phyloP scores from a whole-genome alignment of 2,329 filamentous ascomycete genomes.

The Xylariaceae sp. region DNA sequence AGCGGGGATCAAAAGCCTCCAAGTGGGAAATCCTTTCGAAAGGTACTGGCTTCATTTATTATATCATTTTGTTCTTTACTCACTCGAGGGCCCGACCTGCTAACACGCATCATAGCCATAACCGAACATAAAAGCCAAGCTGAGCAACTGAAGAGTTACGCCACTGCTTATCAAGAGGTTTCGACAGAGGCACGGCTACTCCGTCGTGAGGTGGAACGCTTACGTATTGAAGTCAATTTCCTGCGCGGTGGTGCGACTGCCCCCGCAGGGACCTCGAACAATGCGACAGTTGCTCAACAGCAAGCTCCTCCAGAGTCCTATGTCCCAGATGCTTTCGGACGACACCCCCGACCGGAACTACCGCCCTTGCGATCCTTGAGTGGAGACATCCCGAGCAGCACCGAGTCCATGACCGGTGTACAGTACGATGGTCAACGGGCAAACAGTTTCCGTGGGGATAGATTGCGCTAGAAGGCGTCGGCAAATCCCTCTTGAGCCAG shows the following conservation, averaged over 20 bases:
- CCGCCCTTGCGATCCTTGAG: constrained; percentile 52
- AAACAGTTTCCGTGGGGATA: constrained; percentile 41
- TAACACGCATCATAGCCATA: constrained; percentile 44
- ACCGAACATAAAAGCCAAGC: constrained; percentile 53
- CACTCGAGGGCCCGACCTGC: no score
- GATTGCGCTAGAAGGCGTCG: constrained; percentile 21
- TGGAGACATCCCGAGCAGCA: constrained; percentile 36
- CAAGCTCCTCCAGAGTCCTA: constrained; percentile 28
- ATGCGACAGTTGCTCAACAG: constrained; percentile 25
- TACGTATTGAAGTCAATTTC: constrained; percentile 45
- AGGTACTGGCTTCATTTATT: constrained; percentile 54
- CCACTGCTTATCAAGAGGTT: constrained; percentile 39
- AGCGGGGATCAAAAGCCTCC: constrained; percentile 76
- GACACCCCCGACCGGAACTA: constrained; percentile 41
- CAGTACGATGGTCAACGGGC: constrained; percentile 51
- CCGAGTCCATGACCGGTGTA: constrained; percentile 62
- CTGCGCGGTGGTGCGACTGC: constrained; percentile 32
- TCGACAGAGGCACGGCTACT: constrained; percentile 43
- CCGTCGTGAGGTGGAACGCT: constrained; percentile 43
- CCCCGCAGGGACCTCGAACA: constrained; percentile 20
- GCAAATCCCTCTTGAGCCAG: neutral
- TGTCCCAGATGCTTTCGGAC: constrained; percentile 25
- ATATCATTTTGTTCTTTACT: no score
- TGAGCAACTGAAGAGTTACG: constrained; percentile 43
- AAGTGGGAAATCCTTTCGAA: constrained; percentile 89